Conservation (phyloP, 768 basidiomycete species). For the Russula emetica region DNA sequence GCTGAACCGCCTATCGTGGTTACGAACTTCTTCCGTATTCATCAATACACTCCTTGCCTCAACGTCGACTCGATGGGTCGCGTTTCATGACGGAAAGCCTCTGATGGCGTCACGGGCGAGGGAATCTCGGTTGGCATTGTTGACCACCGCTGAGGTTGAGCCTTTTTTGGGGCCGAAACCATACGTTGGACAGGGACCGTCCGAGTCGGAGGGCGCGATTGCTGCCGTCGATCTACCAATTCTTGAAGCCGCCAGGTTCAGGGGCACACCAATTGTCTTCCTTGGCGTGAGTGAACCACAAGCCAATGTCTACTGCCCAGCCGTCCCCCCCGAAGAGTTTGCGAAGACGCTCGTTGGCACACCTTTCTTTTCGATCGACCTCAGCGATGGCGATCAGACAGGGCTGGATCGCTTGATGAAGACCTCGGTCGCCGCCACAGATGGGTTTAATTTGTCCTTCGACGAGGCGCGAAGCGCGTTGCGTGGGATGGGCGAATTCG, state of each 20-base stretch:
- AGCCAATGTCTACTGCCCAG: conserved; percentile 39
- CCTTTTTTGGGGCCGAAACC: conserved; percentile 62
- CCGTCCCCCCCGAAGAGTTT: conserved; percentile 55
- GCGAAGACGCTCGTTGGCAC: conserved; percentile 67
- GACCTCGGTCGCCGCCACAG: conserved; percentile 36
- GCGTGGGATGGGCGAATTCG: conserved; percentile 53
- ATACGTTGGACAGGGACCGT: conserved; percentile 66
- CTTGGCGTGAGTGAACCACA: conserved; percentile 69
- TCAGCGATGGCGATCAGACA: conserved; percentile 48
- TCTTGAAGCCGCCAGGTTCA: conserved; percentile 57
- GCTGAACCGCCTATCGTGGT: conserved; percentile 78
- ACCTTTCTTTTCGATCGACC: conserved; percentile 81
- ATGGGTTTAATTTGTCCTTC: conserved; percentile 49
- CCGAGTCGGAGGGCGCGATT: conserved; percentile 38
- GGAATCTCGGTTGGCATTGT: conserved; percentile 45
- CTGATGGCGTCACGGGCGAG: conserved; percentile 43
- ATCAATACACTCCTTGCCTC: conserved; percentile 64
- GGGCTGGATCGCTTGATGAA: conserved; percentile 43
- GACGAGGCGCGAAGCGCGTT: conserved; percentile 59
- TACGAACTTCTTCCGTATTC: conserved; percentile 68
- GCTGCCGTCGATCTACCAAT: conserved; percentile 31
- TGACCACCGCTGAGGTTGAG: conserved; percentile 59
- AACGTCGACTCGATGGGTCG: conserved; percentile 65
- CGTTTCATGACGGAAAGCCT: conserved; percentile 72
- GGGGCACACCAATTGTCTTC: conserved; percentile 63